These are phyloP conservation scores for Aspergillus mulundensis DNA, from an alignment of 495 filamentous ascomycete species.

Conservation along the genomic window DNA sequence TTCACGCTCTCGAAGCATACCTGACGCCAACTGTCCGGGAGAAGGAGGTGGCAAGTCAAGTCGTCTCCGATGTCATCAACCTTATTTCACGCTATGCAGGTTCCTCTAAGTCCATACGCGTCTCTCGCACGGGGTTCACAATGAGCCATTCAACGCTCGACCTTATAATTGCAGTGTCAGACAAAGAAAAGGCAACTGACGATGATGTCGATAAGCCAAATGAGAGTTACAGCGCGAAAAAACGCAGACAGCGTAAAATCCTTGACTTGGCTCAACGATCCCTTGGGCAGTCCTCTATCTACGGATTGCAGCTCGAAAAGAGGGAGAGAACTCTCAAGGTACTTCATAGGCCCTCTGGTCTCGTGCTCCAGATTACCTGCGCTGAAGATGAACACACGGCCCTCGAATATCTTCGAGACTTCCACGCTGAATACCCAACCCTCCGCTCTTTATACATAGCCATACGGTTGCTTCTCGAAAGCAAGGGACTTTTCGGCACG, in stretches of 20 bases:
- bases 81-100: constrained; percentile 12
- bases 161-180: constrained; percentile 30
- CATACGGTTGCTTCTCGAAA: constrained; percentile 45
- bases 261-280: constrained; percentile 21
- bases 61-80: constrained; percentile 26
- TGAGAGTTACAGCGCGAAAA: constrained; percentile 27
- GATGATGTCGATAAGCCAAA: constrained; percentile 27
- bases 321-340: constrained; percentile 17
- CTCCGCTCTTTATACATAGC: constrained; percentile 47
- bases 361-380: constrained; percentile 46
- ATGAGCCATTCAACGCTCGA: constrained; percentile 50
- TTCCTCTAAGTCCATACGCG: constrained; percentile 17
- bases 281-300: constrained; percentile 15
- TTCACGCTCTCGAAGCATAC: constrained; percentile 43
- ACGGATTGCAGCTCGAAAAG: constrained; percentile 18
- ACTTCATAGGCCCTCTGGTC: constrained; percentile 42
- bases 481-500: constrained; percentile 41
- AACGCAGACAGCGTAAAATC: constrained; percentile 17
- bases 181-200: constrained; percentile 17
- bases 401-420: constrained; percentile 40
- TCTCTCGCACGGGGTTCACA: constrained; percentile 51
- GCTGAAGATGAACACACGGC: constrained; percentile 28
- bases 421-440: constrained; percentile 44
- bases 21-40: constrained; percentile 36
- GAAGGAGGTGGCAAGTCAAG: constrained; percentile 20